Base-by-base conservation (phyloP, 805 yeast species). In the Grigorovia transvaalensis region DNA sequence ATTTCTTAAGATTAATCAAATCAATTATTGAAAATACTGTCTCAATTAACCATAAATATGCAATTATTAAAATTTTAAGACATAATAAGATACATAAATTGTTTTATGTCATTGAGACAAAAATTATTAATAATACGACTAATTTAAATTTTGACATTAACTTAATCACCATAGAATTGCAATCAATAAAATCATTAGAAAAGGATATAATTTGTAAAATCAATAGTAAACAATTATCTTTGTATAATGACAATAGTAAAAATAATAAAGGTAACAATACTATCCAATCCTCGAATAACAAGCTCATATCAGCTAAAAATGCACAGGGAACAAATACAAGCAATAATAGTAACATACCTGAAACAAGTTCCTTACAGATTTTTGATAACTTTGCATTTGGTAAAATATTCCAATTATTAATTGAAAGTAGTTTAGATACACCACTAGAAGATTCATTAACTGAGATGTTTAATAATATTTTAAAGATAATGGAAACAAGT, bases 391-490 rank as follows among this genome's bases (percentile, higher is more conserved):
- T 56, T 2, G 54, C 61, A 2, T 65, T 56, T 55, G 66, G 64
- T 9, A 42, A 56, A 11, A 53, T 54, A 5, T 42, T 65, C n/a
- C 59, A 53, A 45, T 46, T 53, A 2, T 46, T 66, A 4, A 51
- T 63, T 4, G 53, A 53, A 30, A 56, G 56, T 46, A 54, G 64
- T 2, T 58, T 54, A 65, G 79, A 81, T 55, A 81, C 86, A 56
- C 95, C 96, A 0, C 75, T 83, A 4, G 88, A 85, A 18, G 70
- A 87, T 47, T 76, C 86, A 1, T 68, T 72, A 44, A 78, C 82
- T 13, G 76, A 77, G 23, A 74, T 87, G 6, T 73, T 77, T 53
- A 69, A 77, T 40, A 69, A 77, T 8, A 75, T 78, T 46, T 75
- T 78, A 8, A 78, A 77, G 56, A 74, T 80, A 44, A 52, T 79